Percentiles rank a stretch among this genome's conserved stretches.
Conservation (phyloP, 257 asterid genomes). For the Jacaranda copaia region DNA sequence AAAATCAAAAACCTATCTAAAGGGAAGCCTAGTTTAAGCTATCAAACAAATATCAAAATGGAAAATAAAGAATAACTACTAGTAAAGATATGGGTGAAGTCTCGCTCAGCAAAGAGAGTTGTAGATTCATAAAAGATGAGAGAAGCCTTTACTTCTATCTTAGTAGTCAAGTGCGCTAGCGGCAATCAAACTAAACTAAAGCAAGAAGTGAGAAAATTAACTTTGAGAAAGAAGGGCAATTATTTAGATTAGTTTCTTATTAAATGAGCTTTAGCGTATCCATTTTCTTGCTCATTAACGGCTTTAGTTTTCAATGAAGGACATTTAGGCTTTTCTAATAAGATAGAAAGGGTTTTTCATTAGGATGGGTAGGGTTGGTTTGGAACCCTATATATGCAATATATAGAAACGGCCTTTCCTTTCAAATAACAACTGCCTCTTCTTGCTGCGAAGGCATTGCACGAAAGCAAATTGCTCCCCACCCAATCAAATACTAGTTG, state of each 20-base stretch:
- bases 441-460: not conserved
- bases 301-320: not conserved
- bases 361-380: no score
- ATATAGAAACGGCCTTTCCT: no score
- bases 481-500: not conserved
- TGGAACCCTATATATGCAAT: no score
- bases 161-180: not conserved
- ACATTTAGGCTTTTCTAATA: no score
- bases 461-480: not conserved
- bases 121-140: not conserved
- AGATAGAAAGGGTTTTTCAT: no score
- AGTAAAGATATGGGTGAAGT: slow-evolving; percentile 4
- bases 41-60: slow-evolving; percentile 25
- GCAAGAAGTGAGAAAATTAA: not conserved
- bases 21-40: slow-evolving; percentile 28
- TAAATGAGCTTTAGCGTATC: not conserved
- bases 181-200: not conserved
- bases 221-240: not conserved
- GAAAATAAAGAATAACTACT: slow-evolving; percentile 25
- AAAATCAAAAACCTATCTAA: slow-evolving; percentile 29
- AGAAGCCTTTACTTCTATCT: not conserved
- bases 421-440: no score
- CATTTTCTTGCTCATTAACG: not conserved
- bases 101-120: not conserved
- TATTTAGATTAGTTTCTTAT: not conserved